Percentiles rank a stretch among this genome's conserved stretches.
Evolutionary conservation across 495 filamentous ascomycete species (phyloP).

Genomic region (Daldinia grandis): DNA sequence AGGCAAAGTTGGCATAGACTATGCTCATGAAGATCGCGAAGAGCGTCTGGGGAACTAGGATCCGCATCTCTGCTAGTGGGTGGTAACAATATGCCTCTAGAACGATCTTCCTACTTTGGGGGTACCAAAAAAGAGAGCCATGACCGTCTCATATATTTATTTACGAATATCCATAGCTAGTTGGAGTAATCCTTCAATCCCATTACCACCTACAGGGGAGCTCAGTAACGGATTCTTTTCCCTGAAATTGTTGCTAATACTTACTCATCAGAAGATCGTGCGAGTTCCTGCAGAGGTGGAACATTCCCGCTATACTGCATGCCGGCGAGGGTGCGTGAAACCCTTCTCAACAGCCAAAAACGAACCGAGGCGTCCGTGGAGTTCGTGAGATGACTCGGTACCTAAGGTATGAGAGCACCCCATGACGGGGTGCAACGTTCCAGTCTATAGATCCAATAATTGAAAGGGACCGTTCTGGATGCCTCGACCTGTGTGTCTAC

Average conservation of each 20-base stretch:
- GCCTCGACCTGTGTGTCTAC: background rate
- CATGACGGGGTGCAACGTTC: background rate
- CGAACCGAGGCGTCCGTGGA: background rate
- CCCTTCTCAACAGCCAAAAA: background rate
- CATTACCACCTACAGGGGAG: background rate
- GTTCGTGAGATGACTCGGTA: background rate
- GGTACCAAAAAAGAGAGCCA: background rate
- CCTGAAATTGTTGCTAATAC: background rate
- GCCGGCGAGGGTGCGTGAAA: background rate
- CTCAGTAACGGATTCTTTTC: background rate
- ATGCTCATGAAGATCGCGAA: slow-evolving; percentile 13
- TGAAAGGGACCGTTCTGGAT: background rate
- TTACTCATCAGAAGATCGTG: slow-evolving; percentile 6
- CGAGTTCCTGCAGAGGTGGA: slow-evolving; percentile 2
- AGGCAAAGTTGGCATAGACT: slow-evolving; percentile 46
- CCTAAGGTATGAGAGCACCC: background rate
- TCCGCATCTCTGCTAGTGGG: slow-evolving; percentile 11
- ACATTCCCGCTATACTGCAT: slow-evolving; percentile 3
- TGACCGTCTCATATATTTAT: slow-evolving; percentile 6
- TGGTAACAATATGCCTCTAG: background rate
- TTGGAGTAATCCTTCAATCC: slow-evolving; percentile 7
- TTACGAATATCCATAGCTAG: background rate
- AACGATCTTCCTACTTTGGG: slow-evolving; percentile 1
- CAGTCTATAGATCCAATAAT: background rate
- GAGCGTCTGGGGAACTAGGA: slow-evolving; percentile 6